Evolutionary conservation across 1,139 yeast genomes (phyloP), one percentile per base, ranked within the genome.

Genomic region (Pichia sp.): DNA sequence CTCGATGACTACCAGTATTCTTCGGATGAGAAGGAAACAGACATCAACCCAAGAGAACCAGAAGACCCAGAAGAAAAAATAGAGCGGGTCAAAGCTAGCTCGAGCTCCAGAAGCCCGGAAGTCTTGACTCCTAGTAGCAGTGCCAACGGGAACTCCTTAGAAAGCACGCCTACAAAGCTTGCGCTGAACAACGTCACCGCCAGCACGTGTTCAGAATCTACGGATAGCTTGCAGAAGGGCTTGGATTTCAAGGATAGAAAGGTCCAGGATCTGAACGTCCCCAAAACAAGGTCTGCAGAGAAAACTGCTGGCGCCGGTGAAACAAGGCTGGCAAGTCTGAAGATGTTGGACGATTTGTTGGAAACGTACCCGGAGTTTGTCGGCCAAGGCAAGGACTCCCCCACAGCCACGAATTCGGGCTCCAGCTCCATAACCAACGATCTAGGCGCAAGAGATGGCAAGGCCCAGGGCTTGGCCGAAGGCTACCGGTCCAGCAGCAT

Each of bases 1-100:
- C 54, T 66, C 23, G 70, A 67, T 50, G 68, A 63, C 11, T 64
- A 64, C 49, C 43, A 55, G 46, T 47, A 50, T 41, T 47, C 47
- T 11, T 53, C 51, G n/a, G 15, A 13, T 15, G 40, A 36, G 15
- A 36, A 13, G 2, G 59, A 56, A 8, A 52, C 51, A 8, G 19
- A 45, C 5, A 1, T 32, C 16, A n/a, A 36, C 5, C 31, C 16
- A 47, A 34, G 43, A 47, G 36, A 50, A 45, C 19, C 15, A 15
- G 19, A 11, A 13, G 32, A 23, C 26, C 44, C 29, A 26, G 30
- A 11, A 8, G 36, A 34, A 47, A 15, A 8, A 47, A 3, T 7
- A 32, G 29, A 36, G 31, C 30, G 5, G 8, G 50, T 15, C 8
- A 8, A 16, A 42, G 26, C 30, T 3, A 34, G 16, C 1, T 23